phyloP scores from a whole-genome alignment of 2,329 filamentous ascomycete species.

The Ophiostoma piceae region DNA sequence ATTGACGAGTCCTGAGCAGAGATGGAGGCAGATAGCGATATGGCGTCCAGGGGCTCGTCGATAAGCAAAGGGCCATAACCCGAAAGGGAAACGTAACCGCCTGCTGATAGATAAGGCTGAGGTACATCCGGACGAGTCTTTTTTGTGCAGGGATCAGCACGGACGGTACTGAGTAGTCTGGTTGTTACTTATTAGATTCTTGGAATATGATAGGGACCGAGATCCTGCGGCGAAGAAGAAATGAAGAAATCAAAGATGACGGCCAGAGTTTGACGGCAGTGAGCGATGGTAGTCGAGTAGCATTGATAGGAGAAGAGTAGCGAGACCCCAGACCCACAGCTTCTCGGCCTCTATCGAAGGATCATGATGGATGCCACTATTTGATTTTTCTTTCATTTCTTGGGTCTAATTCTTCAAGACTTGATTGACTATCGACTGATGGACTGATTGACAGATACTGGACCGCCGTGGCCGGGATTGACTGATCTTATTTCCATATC shows the following conservation, averaged over 20 bases:
- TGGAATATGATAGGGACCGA: background rate
- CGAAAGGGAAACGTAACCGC: conserved; percentile 17
- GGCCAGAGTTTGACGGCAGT: background rate
- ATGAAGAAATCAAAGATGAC: background rate
- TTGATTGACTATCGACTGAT: background rate
- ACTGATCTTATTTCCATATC: conserved; percentile 3
- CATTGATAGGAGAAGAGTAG: background rate
- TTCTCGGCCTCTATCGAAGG: background rate
- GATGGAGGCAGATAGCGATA: background rate
- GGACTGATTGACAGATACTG: background rate
- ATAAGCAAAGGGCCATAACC: conserved; percentile 15
- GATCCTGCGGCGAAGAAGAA: background rate
- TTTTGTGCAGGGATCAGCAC: background rate
- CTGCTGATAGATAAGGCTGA: conserved; percentile 13
- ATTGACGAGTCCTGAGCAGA: conserved; percentile 1
- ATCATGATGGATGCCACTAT: too few relatives aligned
- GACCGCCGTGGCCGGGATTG: background rate
- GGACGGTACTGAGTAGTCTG: background rate
- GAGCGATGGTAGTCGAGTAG: background rate
- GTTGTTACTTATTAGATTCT: background rate
- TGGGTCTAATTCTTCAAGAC: too few relatives aligned
- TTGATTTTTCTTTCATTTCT: too few relatives aligned
- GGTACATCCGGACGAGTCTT: background rate
- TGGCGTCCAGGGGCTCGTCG: background rate
- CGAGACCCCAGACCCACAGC: background rate